A percentile compares a stretch with the other conserved stretches of the same genome.
Evolutionary conservation across 805 yeast genomes (phyloP).

Genomic region (Saturnispora serradocipensis): DNA sequence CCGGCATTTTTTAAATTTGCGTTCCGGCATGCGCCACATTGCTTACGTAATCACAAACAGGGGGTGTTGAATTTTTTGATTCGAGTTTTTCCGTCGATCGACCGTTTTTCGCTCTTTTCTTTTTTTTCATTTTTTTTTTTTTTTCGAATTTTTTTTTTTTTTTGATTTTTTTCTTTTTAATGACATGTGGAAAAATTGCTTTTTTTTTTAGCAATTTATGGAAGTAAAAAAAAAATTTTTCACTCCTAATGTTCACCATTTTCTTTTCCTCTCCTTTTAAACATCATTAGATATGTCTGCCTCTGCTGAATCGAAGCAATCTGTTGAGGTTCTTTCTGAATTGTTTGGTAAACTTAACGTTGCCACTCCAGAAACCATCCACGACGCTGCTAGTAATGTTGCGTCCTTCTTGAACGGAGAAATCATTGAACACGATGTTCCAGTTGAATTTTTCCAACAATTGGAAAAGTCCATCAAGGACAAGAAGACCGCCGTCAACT

Average conservation of each 20-base stretch:
- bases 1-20: too few relatives aligned
- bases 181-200: background rate
- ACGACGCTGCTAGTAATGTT: constrained; percentile 79
- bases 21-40: background rate
- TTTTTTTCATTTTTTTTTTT: background rate
- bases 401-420: constrained; percentile 92
- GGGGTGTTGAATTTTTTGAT: too few relatives aligned
- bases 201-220: constrained; percentile 4
- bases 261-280: constrained; percentile 3
- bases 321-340: constrained; percentile 80
- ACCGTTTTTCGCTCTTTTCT: background rate
- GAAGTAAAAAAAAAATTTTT: constrained; percentile 1
- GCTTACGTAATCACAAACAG: background rate
- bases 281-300: constrained; percentile 11
- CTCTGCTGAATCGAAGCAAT: constrained; percentile 53
- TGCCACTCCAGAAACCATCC: constrained; percentile 76
- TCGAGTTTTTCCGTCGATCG: background rate
- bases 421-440: constrained; percentile 97
- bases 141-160: constrained; percentile 1
- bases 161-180: background rate
- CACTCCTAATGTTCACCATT: background rate
- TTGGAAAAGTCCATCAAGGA: constrained; percentile 66
- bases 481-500: constrained; percentile 78
- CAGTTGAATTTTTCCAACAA: constrained; percentile 74
- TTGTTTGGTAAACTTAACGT: constrained; percentile 87